These are phyloP conservation scores for Calycina marina DNA, from an alignment of 2,329 filamentous ascomycete species.

Conservation along the genomic window DNA sequence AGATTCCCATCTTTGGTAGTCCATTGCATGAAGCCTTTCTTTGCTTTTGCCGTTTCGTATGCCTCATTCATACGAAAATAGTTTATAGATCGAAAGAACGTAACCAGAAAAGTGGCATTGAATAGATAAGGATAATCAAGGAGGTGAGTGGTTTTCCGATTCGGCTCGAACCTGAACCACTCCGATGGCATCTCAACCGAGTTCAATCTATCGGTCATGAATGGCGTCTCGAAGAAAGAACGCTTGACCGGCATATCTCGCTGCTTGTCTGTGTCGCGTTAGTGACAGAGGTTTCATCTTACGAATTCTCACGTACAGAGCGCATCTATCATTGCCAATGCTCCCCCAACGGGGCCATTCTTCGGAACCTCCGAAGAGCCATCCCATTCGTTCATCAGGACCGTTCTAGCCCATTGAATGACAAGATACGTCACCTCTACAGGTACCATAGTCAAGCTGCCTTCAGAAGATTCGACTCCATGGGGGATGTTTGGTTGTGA, in stretches of 20 bases:
- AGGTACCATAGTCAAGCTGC: conserved; percentile 29
- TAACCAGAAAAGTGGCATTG: conserved; percentile 53
- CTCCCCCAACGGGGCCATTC: conserved; percentile 61
- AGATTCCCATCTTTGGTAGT: conserved; percentile 33
- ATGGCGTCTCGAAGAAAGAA: conserved; percentile 60
- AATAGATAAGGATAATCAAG: conserved; percentile 75
- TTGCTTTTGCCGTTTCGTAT: conserved; percentile 53
- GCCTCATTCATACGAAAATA: conserved; percentile 72
- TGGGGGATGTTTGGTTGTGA: too few relatives aligned
- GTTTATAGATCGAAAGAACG: conserved; percentile 80
- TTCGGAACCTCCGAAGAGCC: conserved; percentile 55
- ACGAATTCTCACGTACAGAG: conserved; percentile 44
- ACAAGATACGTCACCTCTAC: conserved; percentile 37
- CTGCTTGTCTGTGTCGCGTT: conserved; percentile 38
- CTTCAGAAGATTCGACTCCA: conserved; percentile 25
- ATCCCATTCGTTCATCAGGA: conserved; percentile 71
- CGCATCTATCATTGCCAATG: conserved; percentile 56
- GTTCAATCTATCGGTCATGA: conserved; percentile 64
- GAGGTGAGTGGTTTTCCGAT: conserved; percentile 54
- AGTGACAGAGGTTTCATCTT: conserved; percentile 3
- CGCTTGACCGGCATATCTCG: conserved; percentile 47
- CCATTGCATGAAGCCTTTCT: conserved; percentile 37
- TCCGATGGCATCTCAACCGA: conserved; percentile 57
- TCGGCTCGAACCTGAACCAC: conserved; percentile 49
- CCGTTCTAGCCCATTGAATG: conserved; percentile 58